phyloP scores from a whole-genome alignment of 2,329 filamentous ascomycete genomes.

The Clonostachys rhizophaga region DNA sequence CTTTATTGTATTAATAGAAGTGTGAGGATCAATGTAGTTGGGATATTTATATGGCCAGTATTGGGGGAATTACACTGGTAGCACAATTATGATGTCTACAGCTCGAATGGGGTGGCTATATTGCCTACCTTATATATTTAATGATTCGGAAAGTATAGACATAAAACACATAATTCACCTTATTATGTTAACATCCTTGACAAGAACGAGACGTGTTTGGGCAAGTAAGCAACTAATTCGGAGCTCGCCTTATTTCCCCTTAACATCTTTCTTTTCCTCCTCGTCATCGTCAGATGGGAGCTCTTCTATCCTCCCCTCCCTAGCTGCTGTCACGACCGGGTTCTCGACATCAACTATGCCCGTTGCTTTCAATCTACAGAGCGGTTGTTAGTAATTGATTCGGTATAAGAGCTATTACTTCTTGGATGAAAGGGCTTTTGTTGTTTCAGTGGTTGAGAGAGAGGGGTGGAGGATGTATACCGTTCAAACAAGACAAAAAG shows the following conservation, averaged over 20 bases:
- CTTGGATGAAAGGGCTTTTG: too few species aligned
- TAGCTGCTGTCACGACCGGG: slow-evolving; percentile 65
- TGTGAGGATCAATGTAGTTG: too few species aligned
- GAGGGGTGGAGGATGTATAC: slow-evolving; percentile 31
- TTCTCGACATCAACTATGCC: slow-evolving; percentile 77
- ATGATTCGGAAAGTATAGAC: too few species aligned
- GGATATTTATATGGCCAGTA: too few species aligned
- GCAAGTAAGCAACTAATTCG: too few species aligned
- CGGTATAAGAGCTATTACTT: background rate
- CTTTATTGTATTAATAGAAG: background rate
- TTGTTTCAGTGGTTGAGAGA: background rate
- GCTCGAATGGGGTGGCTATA: too few species aligned
- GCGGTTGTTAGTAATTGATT: slow-evolving; percentile 9
- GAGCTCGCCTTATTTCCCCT: background rate
- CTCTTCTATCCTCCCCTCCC: slow-evolving; percentile 68
- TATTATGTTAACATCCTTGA: too few species aligned
- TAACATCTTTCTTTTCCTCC: slow-evolving; percentile 24
- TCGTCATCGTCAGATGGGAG: slow-evolving; percentile 44
- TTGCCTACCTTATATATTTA: too few species aligned
- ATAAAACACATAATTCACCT: too few species aligned
- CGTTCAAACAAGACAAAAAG: slow-evolving; percentile 89
- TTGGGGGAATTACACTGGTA: too few species aligned
- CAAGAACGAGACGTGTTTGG: too few species aligned
- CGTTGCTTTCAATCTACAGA: slow-evolving; percentile 58
- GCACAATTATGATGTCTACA: too few species aligned